Conservation (phyloP, 805 yeast species). For the Cyberlindnera euphorbiiphila region DNA sequence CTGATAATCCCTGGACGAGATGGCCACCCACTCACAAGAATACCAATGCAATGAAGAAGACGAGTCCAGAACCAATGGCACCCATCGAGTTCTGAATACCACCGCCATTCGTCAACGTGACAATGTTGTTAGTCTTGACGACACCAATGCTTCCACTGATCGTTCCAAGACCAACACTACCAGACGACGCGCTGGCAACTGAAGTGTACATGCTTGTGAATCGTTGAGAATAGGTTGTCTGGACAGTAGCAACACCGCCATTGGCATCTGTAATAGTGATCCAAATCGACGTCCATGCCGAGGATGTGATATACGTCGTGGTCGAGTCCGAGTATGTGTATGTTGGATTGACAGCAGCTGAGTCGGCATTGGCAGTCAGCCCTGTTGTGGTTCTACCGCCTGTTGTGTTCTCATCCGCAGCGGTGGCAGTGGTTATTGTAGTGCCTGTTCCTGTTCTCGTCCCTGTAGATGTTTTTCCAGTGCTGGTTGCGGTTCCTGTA, state of each 20-base stretch:
- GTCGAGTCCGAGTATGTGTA: slow-evolving; percentile 29
- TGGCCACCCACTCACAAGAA: slow-evolving; percentile 12
- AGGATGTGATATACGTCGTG: slow-evolving; percentile 30
- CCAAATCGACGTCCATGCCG: slow-evolving; percentile 41
- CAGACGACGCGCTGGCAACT: slow-evolving; percentile 50
- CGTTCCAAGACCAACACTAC: slow-evolving; percentile 78
- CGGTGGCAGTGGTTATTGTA: slow-evolving; percentile 19
- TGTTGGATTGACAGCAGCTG: slow-evolving; percentile 23
- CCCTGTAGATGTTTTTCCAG: slow-evolving; percentile 12
- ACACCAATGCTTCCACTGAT: slow-evolving; percentile 66
- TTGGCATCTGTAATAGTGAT: slow-evolving; percentile 44
- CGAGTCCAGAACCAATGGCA: slow-evolving; percentile 14
- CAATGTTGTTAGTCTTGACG: slow-evolving; percentile 40
- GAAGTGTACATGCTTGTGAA: slow-evolving; percentile 45
- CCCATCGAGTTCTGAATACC: no score
- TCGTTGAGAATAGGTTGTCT: slow-evolving; percentile 51
- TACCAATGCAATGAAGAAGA: slow-evolving; percentile 19
- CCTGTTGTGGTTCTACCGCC: slow-evolving; percentile 20
- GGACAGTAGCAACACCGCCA: slow-evolving; percentile 44
- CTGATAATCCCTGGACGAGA: no score
- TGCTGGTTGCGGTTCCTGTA: slow-evolving; percentile 1
- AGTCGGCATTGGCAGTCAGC: slow-evolving; percentile 14
- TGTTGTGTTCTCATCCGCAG: slow-evolving; percentile 5
- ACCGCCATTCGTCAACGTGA: slow-evolving; percentile 32
- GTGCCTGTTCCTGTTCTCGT: slow-evolving; percentile 13